Conservation (phyloP, 345 rosid species). For the Lumnitzera littorea region DNA sequence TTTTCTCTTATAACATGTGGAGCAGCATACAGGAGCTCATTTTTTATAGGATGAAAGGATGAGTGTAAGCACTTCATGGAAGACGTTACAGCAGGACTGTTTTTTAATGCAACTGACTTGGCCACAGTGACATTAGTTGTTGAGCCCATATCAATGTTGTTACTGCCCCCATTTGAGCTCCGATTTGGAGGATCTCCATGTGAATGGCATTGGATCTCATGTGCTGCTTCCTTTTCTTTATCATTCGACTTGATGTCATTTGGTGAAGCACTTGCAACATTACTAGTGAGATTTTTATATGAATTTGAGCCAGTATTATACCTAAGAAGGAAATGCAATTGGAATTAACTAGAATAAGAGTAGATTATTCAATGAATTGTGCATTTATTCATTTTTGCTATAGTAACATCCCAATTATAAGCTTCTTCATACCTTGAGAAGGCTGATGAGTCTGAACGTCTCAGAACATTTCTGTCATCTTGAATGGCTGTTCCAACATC, state of each 20-base stretch:
- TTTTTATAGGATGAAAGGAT: constrained; percentile 23
- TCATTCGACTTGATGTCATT: constrained; percentile 16
- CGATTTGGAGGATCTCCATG: constrained; percentile 31
- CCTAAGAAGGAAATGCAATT: constrained; percentile 12
- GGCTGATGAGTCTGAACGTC: constrained; percentile 64
- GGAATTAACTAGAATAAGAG: background rate
- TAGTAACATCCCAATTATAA: too few species aligned
- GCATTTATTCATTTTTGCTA: constrained; percentile 6
- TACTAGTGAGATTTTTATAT: constrained; percentile 20
- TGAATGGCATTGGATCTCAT: constrained; percentile 22
- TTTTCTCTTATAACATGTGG: constrained; percentile 18
- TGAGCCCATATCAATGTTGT: constrained; percentile 42
- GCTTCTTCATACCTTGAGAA: constrained; percentile 55
- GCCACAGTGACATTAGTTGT: constrained; percentile 27
- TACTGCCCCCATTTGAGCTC: constrained; percentile 33
- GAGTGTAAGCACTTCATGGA: constrained; percentile 20
- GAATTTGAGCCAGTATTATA: constrained; percentile 32
- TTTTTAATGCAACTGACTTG: constrained; percentile 22
- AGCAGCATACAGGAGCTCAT: constrained; percentile 12
- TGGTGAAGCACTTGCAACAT: constrained; percentile 21
- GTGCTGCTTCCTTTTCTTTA: constrained; percentile 16
- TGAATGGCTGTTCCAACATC: constrained; percentile 24
- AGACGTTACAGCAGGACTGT: constrained; percentile 31
- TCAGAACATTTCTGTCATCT: constrained; percentile 42
- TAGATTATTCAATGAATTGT: background rate